phyloP scores from a whole-genome alignment of 768 basidiomycete species.

The Suillus placidus region DNA sequence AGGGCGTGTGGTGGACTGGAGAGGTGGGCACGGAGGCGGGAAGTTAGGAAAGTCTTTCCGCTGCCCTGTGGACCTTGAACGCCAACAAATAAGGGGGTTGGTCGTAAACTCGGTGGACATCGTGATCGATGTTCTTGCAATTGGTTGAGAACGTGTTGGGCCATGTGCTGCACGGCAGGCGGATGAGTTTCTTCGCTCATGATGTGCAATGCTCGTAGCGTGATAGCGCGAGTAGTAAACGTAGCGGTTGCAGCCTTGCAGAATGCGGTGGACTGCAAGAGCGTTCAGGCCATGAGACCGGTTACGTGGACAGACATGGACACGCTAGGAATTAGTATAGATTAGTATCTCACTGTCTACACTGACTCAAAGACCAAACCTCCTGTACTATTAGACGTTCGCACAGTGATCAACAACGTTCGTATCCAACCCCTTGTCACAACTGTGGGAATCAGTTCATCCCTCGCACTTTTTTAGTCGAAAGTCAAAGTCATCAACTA shows the following conservation, averaged over 20 bases:
- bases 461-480: neutral
- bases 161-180: conserved; percentile 42
- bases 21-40: conserved; percentile 50
- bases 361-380: neutral
- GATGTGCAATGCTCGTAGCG: neutral
- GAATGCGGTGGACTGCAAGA: neutral
- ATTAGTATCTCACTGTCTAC: neutral
- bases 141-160: conserved; percentile 41
- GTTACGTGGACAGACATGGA: conserved; percentile 10
- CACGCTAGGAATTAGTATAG: neutral
- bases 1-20: conserved; percentile 50
- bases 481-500: conserved; percentile 17
- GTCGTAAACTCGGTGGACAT: conserved; percentile 6
- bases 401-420: neutral
- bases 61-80: conserved; percentile 94
- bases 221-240: neutral
- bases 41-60: conserved; percentile 84
- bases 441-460: neutral
- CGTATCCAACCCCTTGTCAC: neutral
- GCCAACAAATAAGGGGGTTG: conserved; percentile 75
- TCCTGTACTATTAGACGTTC: neutral
- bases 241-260: neutral
- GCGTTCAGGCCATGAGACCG: conserved; percentile 8
- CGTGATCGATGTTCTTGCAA: conserved; percentile 35
- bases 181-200: conserved; percentile 14